Evolutionary conservation across 2,329 filamentous ascomycete genomes (phyloP), one percentile per base, ranked within the genome.

Genomic region (Phaeoacremonium minimum): DNA sequence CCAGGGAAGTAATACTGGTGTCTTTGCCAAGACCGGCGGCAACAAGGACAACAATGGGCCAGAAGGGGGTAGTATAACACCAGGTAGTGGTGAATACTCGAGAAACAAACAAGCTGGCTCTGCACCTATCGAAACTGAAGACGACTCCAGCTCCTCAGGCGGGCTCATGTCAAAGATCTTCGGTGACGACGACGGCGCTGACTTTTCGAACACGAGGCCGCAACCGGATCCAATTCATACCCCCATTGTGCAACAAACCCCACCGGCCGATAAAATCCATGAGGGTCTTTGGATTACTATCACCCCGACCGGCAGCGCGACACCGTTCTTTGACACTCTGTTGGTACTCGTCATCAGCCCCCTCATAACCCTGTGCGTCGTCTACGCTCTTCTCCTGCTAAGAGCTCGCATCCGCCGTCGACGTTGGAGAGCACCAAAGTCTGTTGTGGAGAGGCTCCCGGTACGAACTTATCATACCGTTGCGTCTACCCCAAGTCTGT

Each of bases 331-430:
- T 49, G 93, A 98, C 56, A 97, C 91, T 0, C 74, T 98, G 4
- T 71, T 97, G n/a, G 89, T 98, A 7, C 71, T 98, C n/a, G 89
- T 98, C 19, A 82, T 97, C 36, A 96, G 90, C 52, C 93, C 93
- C 7, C 65, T 98, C 12, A 83, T 97, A 35, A 97, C 93, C 1
- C 64, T 98, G 51, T 94, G 88, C 4, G 83, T 96, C 5, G 91
- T 98, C 3, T 97, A 97, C 55, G 85, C 87, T 11, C 73, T 97
- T 9, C 73, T 97, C 5, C 76, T 97, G 28, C 69, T 97, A 26
- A 83, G 93, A 37, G 90, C 90, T 32, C 84, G 90, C 41, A 94
- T 96, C 48, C 83, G 91, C 34, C 78, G 91, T 41, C 78, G 91
- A 45, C 78, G 91, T 49, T 98, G 93, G 91, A 80, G 93, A 51